phyloP scores from a whole-genome alignment of 2,329 filamentous ascomycete species.

The Plectosphaerella plurivora region DNA sequence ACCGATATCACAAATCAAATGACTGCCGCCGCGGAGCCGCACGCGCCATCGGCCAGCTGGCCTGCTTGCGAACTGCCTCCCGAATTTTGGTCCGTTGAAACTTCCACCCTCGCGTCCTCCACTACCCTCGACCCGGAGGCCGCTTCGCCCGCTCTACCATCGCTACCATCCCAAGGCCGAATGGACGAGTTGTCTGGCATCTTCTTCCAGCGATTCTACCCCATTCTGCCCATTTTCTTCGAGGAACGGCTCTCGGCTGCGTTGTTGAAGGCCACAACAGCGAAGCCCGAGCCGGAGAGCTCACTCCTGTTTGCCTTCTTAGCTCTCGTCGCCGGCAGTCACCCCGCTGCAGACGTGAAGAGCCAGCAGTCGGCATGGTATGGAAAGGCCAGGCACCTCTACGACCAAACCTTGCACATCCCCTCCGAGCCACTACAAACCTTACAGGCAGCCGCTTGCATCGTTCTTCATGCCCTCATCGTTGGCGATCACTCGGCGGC shows the following conservation, averaged over 20 bases:
- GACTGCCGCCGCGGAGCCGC: too few species aligned
- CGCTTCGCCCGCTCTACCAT: too few species aligned
- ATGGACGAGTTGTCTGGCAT: slow-evolving; percentile 12
- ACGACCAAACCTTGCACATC: slow-evolving; percentile 10
- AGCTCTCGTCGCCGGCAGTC: slow-evolving; percentile 13
- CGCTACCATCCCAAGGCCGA: too few species aligned
- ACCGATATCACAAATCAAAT: too few species aligned
- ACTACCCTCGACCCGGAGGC: too few species aligned
- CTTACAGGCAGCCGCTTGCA: slow-evolving; percentile 15
- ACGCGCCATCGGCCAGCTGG: too few species aligned
- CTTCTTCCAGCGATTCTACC: slow-evolving; percentile 16
- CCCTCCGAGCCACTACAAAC: slow-evolving; percentile 11
- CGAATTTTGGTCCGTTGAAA: too few species aligned
- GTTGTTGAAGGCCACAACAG: slow-evolving; percentile 3
- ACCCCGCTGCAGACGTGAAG: slow-evolving; percentile 13
- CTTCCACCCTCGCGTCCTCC: too few species aligned
- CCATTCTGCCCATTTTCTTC: slow-evolving; percentile 15
- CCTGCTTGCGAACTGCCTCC: too few species aligned
- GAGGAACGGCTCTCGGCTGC: slow-evolving; percentile 2
- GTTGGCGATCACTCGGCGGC: slow-evolving; percentile 13
- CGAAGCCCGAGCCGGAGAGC: too few species aligned
- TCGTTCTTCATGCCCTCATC: slow-evolving; percentile 14
- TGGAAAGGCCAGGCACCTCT: slow-evolving; percentile 10
- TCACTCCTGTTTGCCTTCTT: slow-evolving; percentile 10
- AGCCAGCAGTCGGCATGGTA: slow-evolving; percentile 14